Conservation (phyloP, 2,329 filamentous ascomycete genomes). For the Cladophialophora yegresii region DNA sequence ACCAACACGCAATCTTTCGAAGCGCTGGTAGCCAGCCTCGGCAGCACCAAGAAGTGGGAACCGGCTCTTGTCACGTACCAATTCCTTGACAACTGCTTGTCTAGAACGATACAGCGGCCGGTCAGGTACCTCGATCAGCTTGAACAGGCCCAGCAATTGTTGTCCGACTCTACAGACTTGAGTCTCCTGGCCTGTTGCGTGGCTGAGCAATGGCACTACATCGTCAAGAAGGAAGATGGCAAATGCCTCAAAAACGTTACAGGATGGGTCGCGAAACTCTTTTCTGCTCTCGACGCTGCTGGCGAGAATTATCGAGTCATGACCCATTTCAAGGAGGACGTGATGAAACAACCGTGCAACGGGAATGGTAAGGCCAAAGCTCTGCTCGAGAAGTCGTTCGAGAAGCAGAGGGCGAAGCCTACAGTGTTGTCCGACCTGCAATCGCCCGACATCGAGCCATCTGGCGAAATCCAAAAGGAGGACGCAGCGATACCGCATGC, state of each 20-base stretch:
- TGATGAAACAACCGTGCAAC: slow-evolving; percentile 44
- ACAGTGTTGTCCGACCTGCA: slow-evolving; percentile 3
- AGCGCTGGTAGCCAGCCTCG: slow-evolving; percentile 45
- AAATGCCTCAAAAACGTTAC: slow-evolving; percentile 54
- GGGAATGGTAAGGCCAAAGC: slow-evolving; percentile 44
- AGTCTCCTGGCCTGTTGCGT: slow-evolving; percentile 67
- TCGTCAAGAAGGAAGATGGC: slow-evolving; percentile 55
- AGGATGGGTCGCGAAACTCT: slow-evolving; percentile 60
- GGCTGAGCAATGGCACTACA: slow-evolving; percentile 75
- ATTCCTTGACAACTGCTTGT: slow-evolving; percentile 81
- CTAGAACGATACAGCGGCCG: slow-evolving; percentile 71
- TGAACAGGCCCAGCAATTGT: slow-evolving; percentile 42
- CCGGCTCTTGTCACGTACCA: slow-evolving; percentile 56
- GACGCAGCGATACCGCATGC: neutral
- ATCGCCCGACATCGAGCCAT: slow-evolving; percentile 3
- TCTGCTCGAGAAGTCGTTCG: slow-evolving; percentile 44
- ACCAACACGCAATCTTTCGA: slow-evolving; percentile 41
- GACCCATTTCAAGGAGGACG: slow-evolving; percentile 48
- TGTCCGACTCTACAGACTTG: slow-evolving; percentile 37
- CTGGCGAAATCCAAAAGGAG: neutral
- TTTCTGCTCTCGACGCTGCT: slow-evolving; percentile 57
- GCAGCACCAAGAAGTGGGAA: slow-evolving; percentile 39
- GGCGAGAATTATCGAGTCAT: slow-evolving; percentile 55
- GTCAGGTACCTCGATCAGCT: slow-evolving; percentile 72
- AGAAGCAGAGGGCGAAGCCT: slow-evolving; percentile 37